Evolutionary conservation across 1,139 yeast genomes (phyloP).

Genomic region (Debaryomyces sp.): DNA sequence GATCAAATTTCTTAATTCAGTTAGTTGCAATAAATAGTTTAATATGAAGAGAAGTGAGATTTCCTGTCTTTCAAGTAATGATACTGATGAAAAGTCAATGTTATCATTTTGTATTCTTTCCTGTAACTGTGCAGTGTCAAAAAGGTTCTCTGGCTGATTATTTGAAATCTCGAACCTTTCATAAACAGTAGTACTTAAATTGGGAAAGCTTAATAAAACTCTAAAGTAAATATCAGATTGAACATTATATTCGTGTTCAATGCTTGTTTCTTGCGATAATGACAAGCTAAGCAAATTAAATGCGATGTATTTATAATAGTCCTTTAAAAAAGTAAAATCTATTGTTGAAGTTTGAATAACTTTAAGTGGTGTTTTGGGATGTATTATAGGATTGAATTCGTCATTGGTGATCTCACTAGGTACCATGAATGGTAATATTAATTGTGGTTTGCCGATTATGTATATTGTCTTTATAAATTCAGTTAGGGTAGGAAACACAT

Average conservation of each 20-base stretch:
- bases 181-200: conserved; percentile 17
- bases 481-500: conserved; percentile 22
- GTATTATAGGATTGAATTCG: conserved; percentile 12
- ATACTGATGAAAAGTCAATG: not conserved
- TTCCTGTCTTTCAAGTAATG: conserved; percentile 33
- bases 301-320: conserved; percentile 35
- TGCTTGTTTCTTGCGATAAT: conserved; percentile 10
- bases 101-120: not conserved
- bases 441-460: conserved; percentile 24
- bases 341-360: conserved; percentile 19
- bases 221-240: conserved; percentile 32
- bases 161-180: conserved; percentile 11
- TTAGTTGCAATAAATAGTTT: conserved; percentile 27
- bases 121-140: not conserved
- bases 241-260: conserved; percentile 14
- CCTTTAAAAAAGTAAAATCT: conserved; percentile 24
- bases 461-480: conserved; percentile 26
- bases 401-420: not conserved
- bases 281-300: conserved; percentile 31
- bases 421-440: conserved; percentile 21
- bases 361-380: conserved; percentile 27
- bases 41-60: conserved; percentile 34
- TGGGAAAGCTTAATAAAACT: conserved; percentile 29
- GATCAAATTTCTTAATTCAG: conserved; percentile 24
- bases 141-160: conserved; percentile 2